phyloP scores from a whole-genome alignment of 2,329 filamentous ascomycete genomes.

The Didymella lethalis region DNA sequence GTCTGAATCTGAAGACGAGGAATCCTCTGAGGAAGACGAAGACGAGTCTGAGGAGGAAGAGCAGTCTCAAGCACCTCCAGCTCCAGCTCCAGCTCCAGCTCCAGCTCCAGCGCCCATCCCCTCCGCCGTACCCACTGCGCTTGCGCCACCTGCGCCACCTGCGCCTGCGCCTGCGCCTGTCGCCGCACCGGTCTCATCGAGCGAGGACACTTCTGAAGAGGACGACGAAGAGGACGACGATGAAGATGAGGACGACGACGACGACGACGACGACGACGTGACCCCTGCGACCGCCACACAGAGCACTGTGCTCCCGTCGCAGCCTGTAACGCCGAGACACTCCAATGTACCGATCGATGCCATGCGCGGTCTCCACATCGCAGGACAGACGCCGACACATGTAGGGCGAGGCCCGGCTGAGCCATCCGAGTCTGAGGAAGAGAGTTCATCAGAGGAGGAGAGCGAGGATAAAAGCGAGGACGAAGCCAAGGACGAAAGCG shows the following conservation, averaged over 20 bases:
- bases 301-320: constrained; percentile 18
- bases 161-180: background rate
- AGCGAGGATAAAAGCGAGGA: constrained; percentile 15
- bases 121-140: background rate
- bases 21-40: constrained; percentile 10
- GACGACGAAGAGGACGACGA: constrained; percentile 31
- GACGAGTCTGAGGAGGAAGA: constrained; percentile 19
- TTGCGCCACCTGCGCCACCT: background rate
- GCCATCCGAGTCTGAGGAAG: constrained; percentile 25
- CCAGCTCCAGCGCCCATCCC: background rate
- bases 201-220: constrained; percentile 14
- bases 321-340: constrained; percentile 15
- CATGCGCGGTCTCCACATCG: constrained; percentile 31
- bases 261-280: constrained; percentile 37
- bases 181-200: constrained; percentile 15
- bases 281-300: constrained; percentile 46
- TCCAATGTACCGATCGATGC: constrained; percentile 28
- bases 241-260: constrained; percentile 14
- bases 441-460: constrained; percentile 32
- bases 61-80: constrained; percentile 13
- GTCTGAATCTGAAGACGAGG: constrained; percentile 28
- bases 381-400: constrained; percentile 22
- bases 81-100: background rate
- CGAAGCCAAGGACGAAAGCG: constrained; percentile 25
- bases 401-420: constrained; percentile 25